Evolutionary conservation across 1,139 yeast species (phyloP).

Genomic region (Hansenula sp.): DNA sequence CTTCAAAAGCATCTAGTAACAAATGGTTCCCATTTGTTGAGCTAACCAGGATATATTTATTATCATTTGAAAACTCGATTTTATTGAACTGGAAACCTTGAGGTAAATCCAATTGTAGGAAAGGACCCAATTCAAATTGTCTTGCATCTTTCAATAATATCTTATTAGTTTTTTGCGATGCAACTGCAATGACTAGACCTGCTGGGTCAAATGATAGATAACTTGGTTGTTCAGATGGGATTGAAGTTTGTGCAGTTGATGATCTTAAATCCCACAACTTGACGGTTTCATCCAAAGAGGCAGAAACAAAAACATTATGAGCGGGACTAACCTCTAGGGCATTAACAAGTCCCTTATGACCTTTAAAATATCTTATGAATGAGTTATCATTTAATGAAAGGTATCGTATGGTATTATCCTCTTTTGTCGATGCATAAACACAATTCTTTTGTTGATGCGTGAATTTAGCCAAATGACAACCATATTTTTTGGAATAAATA

Average conservation of each 20-base stretch:
- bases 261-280: slow-evolving; percentile 83
- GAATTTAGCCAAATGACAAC: slow-evolving; percentile 83
- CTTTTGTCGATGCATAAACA: slow-evolving; percentile 79
- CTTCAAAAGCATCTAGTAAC: slow-evolving; percentile 70
- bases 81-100: slow-evolving; percentile 50
- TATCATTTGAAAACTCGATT: slow-evolving; percentile 81
- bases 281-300: slow-evolving; percentile 75
- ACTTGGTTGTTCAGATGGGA: slow-evolving; percentile 55
- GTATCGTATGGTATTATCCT: slow-evolving; percentile 70
- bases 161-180: slow-evolving; percentile 37
- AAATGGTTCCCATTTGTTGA: slow-evolving; percentile 51
- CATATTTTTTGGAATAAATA: slow-evolving; percentile 84
- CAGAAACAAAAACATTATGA: slow-evolving; percentile 61
- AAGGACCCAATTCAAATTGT: slow-evolving; percentile 55
- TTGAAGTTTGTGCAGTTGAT: slow-evolving; percentile 55
- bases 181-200: slow-evolving; percentile 75
- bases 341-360: slow-evolving; percentile 76
- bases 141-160: slow-evolving; percentile 60
- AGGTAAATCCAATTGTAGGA: slow-evolving; percentile 37
- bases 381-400: slow-evolving; percentile 75
- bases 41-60: slow-evolving; percentile 65
- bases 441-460: slow-evolving; percentile 75
- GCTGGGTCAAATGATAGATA: slow-evolving; percentile 76
- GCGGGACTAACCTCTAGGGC: slow-evolving; percentile 73
- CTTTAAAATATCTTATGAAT: slow-evolving; percentile 80